These are phyloP conservation scores for Xylaria sp. DNA, from an alignment of 2,329 filamentous ascomycete genomes.

Conservation along the genomic window DNA sequence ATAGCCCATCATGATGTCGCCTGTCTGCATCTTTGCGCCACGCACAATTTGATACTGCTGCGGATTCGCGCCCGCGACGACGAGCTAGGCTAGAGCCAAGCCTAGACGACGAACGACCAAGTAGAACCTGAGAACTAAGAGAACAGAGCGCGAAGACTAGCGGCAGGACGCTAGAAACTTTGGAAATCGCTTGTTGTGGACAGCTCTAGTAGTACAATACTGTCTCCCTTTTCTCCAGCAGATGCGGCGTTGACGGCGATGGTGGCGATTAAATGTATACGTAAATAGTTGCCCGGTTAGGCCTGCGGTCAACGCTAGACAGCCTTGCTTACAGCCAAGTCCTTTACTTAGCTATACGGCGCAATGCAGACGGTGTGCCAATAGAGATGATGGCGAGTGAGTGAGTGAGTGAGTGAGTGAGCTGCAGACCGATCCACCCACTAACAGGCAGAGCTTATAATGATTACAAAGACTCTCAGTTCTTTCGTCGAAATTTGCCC, in stretches of 20 bases:
- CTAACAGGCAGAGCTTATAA: not conserved
- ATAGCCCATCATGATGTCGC: conserved; percentile 35
- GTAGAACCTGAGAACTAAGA: not conserved
- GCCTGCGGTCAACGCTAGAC: conserved; percentile 27
- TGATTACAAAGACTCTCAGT: not conserved
- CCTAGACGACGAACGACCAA: conserved; percentile 3
- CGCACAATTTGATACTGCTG: not conserved
- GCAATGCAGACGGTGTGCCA: conserved; percentile 31
- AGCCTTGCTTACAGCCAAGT: conserved; percentile 40
- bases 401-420: no score
- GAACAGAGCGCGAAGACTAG: not conserved
- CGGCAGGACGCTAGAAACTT: conserved; percentile 5
- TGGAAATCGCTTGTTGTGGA: not conserved
- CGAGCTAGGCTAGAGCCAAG: conserved; percentile 4
- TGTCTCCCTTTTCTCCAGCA: not conserved
- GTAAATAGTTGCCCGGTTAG: not conserved
- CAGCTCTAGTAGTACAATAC: not conserved
- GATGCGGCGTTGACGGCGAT: conserved; percentile 15
- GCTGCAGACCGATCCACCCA: conserved; percentile 20
- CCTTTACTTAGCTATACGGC: conserved; percentile 28
- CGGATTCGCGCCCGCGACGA: not conserved
- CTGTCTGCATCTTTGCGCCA: conserved; percentile 30
- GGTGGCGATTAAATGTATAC: conserved; percentile 8
- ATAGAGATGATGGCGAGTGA: not conserved
- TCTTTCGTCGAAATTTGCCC: not conserved